Evolutionary conservation across 2,329 filamentous ascomycete genomes (phyloP).

Genomic region (Fusarium concolor): DNA sequence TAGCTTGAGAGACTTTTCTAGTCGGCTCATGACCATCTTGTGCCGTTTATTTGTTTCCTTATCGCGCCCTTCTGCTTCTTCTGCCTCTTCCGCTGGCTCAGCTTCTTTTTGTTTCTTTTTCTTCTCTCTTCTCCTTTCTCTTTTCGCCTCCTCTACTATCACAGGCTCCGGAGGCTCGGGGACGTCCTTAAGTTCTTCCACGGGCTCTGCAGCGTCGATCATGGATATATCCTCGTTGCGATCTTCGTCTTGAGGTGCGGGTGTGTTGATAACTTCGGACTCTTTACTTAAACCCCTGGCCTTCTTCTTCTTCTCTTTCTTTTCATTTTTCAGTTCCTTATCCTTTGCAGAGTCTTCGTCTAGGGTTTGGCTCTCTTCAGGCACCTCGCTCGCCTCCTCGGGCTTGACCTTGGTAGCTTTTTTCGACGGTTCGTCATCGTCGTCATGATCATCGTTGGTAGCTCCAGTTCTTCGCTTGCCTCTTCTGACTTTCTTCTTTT

Average conservation of each 20-base stretch:
- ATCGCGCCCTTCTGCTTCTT: slow-evolving; percentile 44
- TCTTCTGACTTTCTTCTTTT: slow-evolving; percentile 43
- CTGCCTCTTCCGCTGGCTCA: slow-evolving; percentile 31
- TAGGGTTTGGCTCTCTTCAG: slow-evolving; percentile 44
- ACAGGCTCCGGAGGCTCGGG: slow-evolving; percentile 5
- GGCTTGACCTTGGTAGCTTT: slow-evolving; percentile 30
- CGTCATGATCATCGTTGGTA: slow-evolving; percentile 12
- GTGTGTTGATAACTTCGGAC: slow-evolving; percentile 17
- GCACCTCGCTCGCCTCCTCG: slow-evolving; percentile 49
- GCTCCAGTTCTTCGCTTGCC: slow-evolving; percentile 38
- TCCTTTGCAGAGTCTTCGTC: slow-evolving; percentile 47
- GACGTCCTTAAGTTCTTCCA: slow-evolving; percentile 1
- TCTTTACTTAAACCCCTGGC: slow-evolving; percentile 22
- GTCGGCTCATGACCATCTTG: slow-evolving; percentile 66
- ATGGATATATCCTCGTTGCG: slow-evolving; percentile 40
- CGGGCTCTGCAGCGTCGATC: slow-evolving; percentile 31
- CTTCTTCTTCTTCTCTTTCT: slow-evolving; percentile 22
- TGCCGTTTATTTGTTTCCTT: slow-evolving; percentile 54
- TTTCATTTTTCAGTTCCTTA: slow-evolving; percentile 32
- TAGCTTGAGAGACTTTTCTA: slow-evolving; percentile 65
- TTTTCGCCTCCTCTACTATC: slow-evolving; percentile 20
- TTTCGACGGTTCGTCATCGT: slow-evolving; percentile 27
- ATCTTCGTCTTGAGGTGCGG: slow-evolving; percentile 14
- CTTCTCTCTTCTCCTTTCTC: slow-evolving; percentile 46
- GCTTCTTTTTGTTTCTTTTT: slow-evolving; percentile 49